These are phyloP conservation scores for Fonsecaea nubica DNA, from an alignment of 2,329 filamentous ascomycete species.

Conservation along the genomic window DNA sequence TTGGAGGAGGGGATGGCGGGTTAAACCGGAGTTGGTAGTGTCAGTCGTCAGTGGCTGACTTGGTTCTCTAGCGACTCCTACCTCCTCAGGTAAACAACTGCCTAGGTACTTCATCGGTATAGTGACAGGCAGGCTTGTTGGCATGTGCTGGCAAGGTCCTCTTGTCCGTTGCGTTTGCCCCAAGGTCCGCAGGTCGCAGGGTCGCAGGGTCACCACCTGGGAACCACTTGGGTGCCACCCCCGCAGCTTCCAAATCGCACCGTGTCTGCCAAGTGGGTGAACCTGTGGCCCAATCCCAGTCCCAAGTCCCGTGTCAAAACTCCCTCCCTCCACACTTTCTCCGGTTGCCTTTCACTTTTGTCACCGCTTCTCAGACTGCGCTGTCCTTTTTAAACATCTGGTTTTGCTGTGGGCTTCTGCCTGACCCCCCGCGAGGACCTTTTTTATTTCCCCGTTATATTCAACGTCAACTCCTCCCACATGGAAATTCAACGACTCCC, in stretches of 20 bases:
- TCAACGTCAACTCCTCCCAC: constrained; percentile 21
- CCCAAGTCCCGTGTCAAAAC: background rate
- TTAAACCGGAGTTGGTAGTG: constrained; percentile 9
- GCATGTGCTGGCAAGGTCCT: constrained; percentile 26
- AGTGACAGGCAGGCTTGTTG: constrained; percentile 2
- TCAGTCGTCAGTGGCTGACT: constrained; percentile 11
- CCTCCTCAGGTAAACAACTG: too few relatives aligned
- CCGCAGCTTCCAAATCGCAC: background rate
- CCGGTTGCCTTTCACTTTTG: constrained; percentile 15
- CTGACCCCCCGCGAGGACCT: constrained; percentile 10
- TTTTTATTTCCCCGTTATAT: background rate
- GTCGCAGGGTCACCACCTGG: background rate
- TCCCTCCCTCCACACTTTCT: constrained; percentile 9
- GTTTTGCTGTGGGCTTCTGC: constrained; percentile 21
- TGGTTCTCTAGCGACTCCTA: too few relatives aligned
- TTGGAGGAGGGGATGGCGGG: constrained; percentile 3
- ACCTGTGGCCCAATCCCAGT: background rate
- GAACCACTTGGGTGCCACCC: background rate
- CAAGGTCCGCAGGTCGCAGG: background rate
- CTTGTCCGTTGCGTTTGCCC: background rate
- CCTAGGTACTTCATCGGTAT: constrained; percentile 1
- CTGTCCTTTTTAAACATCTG: constrained; percentile 17
- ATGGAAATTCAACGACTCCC: constrained; percentile 37
- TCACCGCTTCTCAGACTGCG: constrained; percentile 23
- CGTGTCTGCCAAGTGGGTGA: background rate